Evolutionary conservation across 345 rosid genomes (phyloP).

Genomic region (Erucastrum elatum): DNA sequence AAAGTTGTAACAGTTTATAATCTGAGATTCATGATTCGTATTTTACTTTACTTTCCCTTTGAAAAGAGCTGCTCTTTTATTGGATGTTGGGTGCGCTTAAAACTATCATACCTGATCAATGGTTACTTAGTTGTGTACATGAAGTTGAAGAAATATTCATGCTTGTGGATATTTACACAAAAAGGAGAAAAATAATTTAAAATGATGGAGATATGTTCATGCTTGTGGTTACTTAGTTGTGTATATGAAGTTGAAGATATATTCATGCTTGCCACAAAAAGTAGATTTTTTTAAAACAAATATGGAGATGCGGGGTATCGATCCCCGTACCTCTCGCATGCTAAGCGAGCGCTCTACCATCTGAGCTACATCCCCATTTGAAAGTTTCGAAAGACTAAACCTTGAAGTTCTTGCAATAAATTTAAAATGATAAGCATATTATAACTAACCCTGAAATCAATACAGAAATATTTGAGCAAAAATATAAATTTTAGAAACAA

Average conservation of each 20-base stretch:
- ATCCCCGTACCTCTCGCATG: constrained; percentile 92
- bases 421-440: background rate
- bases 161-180: too few species aligned
- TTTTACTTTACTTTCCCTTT: background rate
- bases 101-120: background rate
- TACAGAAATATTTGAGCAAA: background rate
- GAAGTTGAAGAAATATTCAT: too few species aligned
- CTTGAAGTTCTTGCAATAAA: too few species aligned
- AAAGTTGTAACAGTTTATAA: constrained; percentile 27
- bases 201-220: too few species aligned
- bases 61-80: background rate
- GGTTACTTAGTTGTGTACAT: background rate
- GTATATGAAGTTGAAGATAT: too few species aligned
- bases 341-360: constrained; percentile 95
- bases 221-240: too few species aligned
- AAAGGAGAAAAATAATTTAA: too few species aligned
- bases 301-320: constrained; percentile 87
- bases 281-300: too few species aligned
- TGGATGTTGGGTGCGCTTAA: too few species aligned
- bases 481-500: background rate
- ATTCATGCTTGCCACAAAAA: too few species aligned
- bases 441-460: background rate
- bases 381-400: too few species aligned
- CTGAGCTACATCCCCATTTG: constrained; percentile 77
- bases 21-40: background rate